These are phyloP conservation scores for Russula sp. DNA, from an alignment of 768 basidiomycete genomes.

Conservation along the genomic window DNA sequence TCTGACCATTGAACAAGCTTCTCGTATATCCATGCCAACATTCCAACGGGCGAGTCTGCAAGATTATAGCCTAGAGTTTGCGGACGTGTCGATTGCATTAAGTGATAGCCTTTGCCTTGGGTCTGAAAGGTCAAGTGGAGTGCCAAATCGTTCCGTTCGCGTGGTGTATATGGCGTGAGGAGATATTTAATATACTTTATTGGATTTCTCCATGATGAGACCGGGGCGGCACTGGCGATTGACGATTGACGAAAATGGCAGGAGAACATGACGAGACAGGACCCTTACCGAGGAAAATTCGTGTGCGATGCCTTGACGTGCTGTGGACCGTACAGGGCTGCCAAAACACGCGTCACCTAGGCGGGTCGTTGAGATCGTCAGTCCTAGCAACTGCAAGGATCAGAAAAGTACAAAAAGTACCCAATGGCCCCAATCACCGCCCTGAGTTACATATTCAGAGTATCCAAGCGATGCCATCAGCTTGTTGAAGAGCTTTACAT, in stretches of 20 bases:
- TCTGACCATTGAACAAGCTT: slow-evolving; percentile 33
- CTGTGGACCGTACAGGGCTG: slow-evolving; percentile 24
- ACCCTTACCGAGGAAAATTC: slow-evolving; percentile 27
- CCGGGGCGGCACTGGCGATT: not conserved
- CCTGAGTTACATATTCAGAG: slow-evolving; percentile 36
- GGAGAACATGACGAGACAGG: not conserved
- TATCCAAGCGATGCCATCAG: slow-evolving; percentile 26
- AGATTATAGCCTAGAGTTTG: slow-evolving; percentile 42
- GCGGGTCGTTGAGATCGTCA: not conserved
- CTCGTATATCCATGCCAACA: slow-evolving; percentile 35
- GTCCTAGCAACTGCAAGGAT: not conserved
- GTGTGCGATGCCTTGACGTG: slow-evolving; percentile 32
- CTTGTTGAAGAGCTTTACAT: slow-evolving; percentile 23
- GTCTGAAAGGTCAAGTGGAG: slow-evolving; percentile 20
- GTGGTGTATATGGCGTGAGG: slow-evolving; percentile 26
- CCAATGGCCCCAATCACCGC: slow-evolving; percentile 40
- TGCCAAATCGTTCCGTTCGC: slow-evolving; percentile 25
- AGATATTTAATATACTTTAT: slow-evolving; percentile 27
- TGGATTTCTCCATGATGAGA: slow-evolving; percentile 21
- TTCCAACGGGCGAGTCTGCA: slow-evolving; percentile 49
- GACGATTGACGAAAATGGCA: not conserved
- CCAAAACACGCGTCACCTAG: slow-evolving; percentile 27
- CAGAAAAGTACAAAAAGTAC: slow-evolving; percentile 22
- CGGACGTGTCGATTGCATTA: slow-evolving; percentile 28
- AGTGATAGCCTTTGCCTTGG: slow-evolving; percentile 30